These are phyloP conservation scores for Leccinum solheimii DNA, from an alignment of 1,284 basidiomycete genomes.

Conservation along the genomic window DNA sequence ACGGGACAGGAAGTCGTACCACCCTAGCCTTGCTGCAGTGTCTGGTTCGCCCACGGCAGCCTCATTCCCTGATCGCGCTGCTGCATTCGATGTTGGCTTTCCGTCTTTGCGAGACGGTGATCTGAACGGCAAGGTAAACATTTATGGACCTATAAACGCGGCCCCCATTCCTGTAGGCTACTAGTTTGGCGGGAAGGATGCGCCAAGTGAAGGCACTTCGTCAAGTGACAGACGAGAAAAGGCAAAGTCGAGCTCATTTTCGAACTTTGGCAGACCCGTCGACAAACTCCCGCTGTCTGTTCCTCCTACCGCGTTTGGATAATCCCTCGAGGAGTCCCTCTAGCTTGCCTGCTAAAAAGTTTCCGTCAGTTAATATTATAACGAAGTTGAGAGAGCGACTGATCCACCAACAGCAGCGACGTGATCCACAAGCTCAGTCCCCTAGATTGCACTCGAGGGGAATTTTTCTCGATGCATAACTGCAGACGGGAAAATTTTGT, in stretches of 20 bases:
- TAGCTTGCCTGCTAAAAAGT: conserved; percentile 84
- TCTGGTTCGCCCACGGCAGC: conserved; percentile 45
- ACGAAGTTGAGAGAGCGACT: too few species aligned
- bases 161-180: conserved; percentile 84
- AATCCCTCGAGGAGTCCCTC: conserved; percentile 88
- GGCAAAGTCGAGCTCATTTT: conserved; percentile 86
- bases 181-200: conserved; percentile 80
- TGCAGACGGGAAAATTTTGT: too few species aligned
- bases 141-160: conserved; percentile 85
- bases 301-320: conserved; percentile 84
- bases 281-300: conserved; percentile 45
- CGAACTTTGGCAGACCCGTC: conserved; percentile 73
- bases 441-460: too few species aligned
- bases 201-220: conserved; percentile 45
- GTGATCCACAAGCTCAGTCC: too few species aligned
- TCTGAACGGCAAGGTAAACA: conserved; percentile 67
- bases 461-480: too few species aligned
- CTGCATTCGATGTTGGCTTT: conserved; percentile 59
- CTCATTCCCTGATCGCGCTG: conserved; percentile 49
- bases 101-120: conserved; percentile 35
- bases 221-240: conserved; percentile 77
- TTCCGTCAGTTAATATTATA: too few species aligned
- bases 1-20: conserved; percentile 56
- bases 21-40: conserved; percentile 51
- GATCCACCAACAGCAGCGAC: too few species aligned